Base-by-base conservation (phyloP, 2,329 filamentous ascomycete genomes). In the Diaporthe citrichinensis region DNA sequence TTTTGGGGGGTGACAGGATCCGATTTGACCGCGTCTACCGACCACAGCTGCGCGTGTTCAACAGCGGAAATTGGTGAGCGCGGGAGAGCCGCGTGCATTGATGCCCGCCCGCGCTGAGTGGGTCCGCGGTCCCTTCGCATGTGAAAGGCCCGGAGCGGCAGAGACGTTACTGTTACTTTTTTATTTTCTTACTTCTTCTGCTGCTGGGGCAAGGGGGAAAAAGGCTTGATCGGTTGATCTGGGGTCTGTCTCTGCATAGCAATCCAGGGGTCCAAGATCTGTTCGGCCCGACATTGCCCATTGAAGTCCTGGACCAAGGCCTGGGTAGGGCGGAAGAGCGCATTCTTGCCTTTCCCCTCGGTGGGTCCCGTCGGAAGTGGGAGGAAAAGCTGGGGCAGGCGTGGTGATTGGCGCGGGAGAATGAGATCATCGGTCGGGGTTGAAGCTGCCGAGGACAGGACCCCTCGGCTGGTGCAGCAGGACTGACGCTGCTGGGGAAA, bases 401-500 rank as follows among this genome's bases (percentile, higher is more conserved):
- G 46, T 53, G 65, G 65, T 68, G 65, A 68, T 68, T 68, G 65
- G 65, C 65, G 65, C 65, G 65, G 46, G 46, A 68, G 65, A 68
- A 68, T 68, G 65, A 68, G 65, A 68, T 68, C 65, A 68, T 68
- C 31, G 65, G 65, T 68, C 65, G 65, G 65, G 65, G 31, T 68
- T 68, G 65, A 53, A 68, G 65, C 65, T 2, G 65, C 65, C 65
- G 65, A 68, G 65, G 65, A 39, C 23, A 55, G 4, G 49, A 53
- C 65, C 46, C 62, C 65, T 68, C 65, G 36, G 39, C 36, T 28
- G 36, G 15, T 10, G 28, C 28, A 28, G 58, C 59, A 34, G 41
- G 39, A 20, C 59, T 62, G 59, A 65, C 59, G 39, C 59, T 46
- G 36, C 59, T 62, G 39, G 59, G 36, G 23, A 44, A 25, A 36